Conservation (phyloP, 768 basidiomycete species). For the Calvatia gigantea region DNA sequence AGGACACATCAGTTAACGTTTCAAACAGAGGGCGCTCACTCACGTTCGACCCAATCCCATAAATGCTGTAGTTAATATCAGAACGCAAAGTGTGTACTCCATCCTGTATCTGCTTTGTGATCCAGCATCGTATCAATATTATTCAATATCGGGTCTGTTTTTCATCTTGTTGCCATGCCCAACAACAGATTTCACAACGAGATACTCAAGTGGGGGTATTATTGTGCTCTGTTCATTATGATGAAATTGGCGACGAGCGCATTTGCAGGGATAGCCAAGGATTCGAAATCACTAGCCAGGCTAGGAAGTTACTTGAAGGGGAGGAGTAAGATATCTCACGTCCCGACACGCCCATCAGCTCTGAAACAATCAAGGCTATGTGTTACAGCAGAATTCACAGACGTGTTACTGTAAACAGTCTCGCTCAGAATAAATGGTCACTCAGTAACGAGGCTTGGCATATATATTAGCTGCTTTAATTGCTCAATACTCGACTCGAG, state of each 20-base stretch:
- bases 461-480: no score
- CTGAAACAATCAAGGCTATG: constrained; percentile 1
- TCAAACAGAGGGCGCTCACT: no score
- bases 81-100: no score
- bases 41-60: no score
- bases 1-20: neutral
- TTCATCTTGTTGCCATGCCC: neutral
- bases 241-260: neutral
- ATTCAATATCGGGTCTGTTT: neutral
- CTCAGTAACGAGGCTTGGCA: no score
- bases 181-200: neutral
- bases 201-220: neutral
- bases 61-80: no score
- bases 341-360: constrained; percentile 6
- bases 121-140: no score
- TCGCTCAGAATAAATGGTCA: no score
- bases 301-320: neutral
- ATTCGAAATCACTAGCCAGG: neutral
- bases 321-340: constrained; percentile 10
- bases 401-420: neutral
- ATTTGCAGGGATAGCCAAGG: constrained; percentile 1
- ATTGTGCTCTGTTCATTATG: neutral
- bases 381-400: neutral
- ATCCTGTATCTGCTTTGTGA: no score
- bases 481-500: no score